phyloP scores from a whole-genome alignment of 352 stramenopile species.

The Globisporangium radiosum region DNA sequence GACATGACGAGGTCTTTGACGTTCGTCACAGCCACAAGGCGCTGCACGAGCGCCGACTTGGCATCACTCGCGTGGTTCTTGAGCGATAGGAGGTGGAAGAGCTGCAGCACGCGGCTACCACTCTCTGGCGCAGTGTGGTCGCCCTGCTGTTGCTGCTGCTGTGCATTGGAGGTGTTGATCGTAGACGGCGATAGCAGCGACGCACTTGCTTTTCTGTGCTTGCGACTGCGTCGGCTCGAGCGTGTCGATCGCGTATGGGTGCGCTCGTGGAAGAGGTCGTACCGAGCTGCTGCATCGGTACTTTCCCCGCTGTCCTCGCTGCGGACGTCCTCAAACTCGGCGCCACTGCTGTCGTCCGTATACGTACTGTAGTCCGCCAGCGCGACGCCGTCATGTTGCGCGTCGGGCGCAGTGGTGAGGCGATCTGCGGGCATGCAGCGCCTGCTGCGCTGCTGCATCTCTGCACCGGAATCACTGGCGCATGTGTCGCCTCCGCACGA shows the following conservation, averaged over 20 bases:
- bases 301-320: conserved; percentile 29
- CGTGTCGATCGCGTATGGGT: not conserved
- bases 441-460: conserved; percentile 8
- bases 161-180: conserved; percentile 2
- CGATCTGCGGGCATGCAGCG: not conserved
- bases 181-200: conserved; percentile 2
- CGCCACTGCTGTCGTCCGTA: conserved; percentile 1
- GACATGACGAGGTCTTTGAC: conserved; percentile 60
- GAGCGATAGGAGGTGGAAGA: conserved; percentile 59
- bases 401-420: conserved; percentile 7
- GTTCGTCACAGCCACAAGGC: conserved; percentile 43
- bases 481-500: conserved; percentile 3
- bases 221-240: not conserved
- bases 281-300: conserved; percentile 8
- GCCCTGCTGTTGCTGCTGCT: not conserved
- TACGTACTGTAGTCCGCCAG: conserved; percentile 2
- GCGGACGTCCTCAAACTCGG: conserved; percentile 14
- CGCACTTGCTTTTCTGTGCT: conserved; percentile 3
- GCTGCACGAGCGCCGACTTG: conserved; percentile 44
- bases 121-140: conserved; percentile 3
- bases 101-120: conserved; percentile 36
- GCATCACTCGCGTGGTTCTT: conserved; percentile 49
- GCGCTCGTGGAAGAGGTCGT: conserved; percentile 37
- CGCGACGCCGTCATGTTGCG: conserved; percentile 13
- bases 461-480: conserved; percentile 17